These are phyloP conservation scores for Podaxis mareebaensis DNA, from an alignment of 768 basidiomycete species.

Conservation along the genomic window DNA sequence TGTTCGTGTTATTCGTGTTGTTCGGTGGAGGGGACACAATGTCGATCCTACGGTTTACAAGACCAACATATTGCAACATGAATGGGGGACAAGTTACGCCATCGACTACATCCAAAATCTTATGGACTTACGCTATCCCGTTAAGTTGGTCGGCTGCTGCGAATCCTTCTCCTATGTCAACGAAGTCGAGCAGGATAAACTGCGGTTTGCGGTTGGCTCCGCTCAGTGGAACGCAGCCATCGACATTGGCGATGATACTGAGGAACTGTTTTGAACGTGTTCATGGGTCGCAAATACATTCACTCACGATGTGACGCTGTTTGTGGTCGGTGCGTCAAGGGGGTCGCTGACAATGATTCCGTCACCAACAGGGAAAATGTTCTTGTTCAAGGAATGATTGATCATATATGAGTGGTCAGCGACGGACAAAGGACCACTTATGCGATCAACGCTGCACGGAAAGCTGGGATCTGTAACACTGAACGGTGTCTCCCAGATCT, in stretches of 20 bases:
- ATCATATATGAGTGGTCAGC: slow-evolving; percentile 59
- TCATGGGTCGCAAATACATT: not conserved
- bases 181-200: slow-evolving; percentile 55
- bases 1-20: not conserved
- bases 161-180: slow-evolving; percentile 47
- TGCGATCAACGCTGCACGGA: slow-evolving; percentile 56
- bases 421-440: slow-evolving; percentile 44
- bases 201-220: slow-evolving; percentile 47
- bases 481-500: slow-evolving; percentile 65
- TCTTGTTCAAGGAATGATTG: slow-evolving; percentile 56
- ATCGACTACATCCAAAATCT: slow-evolving; percentile 2
- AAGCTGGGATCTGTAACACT: slow-evolving; percentile 48
- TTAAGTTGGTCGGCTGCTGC: slow-evolving; percentile 46
- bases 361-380: slow-evolving; percentile 36
- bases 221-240: slow-evolving; percentile 41
- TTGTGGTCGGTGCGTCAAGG: slow-evolving; percentile 36
- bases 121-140: slow-evolving; percentile 36
- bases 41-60: not conserved
- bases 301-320: slow-evolving; percentile 39
- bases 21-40: not conserved
- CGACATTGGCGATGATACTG: slow-evolving; percentile 42
- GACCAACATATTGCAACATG: not conserved
- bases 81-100: not conserved
- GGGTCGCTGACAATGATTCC: slow-evolving; percentile 42
- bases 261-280: not conserved